Evolutionary conservation across 169 alveolate species (phyloP), one percentile per base, ranked within the genome.

Genomic region (Babesia ovata): DNA sequence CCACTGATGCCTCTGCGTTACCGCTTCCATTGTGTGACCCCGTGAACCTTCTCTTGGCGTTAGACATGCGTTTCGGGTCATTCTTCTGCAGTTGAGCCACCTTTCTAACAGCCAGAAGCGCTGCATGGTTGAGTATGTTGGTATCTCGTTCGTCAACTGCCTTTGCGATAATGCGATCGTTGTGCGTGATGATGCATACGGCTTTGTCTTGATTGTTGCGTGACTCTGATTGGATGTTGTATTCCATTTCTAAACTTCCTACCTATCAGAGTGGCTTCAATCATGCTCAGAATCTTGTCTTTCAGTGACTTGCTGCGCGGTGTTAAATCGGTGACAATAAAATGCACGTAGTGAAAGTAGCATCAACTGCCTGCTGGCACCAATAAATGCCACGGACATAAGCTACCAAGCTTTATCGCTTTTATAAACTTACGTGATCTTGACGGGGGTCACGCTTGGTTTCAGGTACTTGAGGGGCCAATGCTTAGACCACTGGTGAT

Each of bases 401-500:
- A 67, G 36, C 19, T 28, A 28, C 21, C 29, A 39, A 29, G 33
- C 53, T 7, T 22, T 59, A 49, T 63, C 2, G 10, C 50, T 13
- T 1, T 45, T 17, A 11, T 1, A 58, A 56, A 87, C 92, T 48
- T 73, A 81, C 73, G 84, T 70, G 62, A 92, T 86, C 24, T 57
- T 49, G 17, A 82, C 60, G 46, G 92, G 91, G 44, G 74, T 90
- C 61, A 84, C 76, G 16, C 83, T 54, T 16, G 95, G 95, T 73
- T 85, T 87, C 42, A 88, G 70, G 66, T 69, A 92, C 70, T 85
- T 78, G 59, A 91, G 70, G 16, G 95, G 95, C 95, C 95, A 92
- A 69, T 61, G 60, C n/a, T 29, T 60, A 19, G 92, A 90, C 86
- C 92, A 91, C 59, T 91, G 78, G 7, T 52, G 39, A 72, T 69